These are phyloP conservation scores for Capsicum pubescens DNA, from an alignment of 257 asterid genomes.

Conservation along the genomic window DNA sequence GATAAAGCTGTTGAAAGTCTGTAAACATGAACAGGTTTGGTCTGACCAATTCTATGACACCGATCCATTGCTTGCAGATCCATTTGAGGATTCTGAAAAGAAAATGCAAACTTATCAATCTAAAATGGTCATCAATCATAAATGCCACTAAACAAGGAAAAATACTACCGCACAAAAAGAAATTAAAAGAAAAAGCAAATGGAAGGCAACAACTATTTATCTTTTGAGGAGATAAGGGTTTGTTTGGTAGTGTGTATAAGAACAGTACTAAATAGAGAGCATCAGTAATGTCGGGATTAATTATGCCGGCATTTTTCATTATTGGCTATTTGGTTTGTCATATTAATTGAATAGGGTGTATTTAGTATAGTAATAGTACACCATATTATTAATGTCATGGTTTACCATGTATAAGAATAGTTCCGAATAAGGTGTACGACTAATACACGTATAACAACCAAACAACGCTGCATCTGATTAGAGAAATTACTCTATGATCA, in stretches of 20 bases:
- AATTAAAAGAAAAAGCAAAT: not conserved
- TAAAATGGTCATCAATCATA: conserved; percentile 19
- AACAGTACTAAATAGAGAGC: not conserved
- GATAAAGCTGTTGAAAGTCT: conserved; percentile 94
- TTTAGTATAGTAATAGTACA: not conserved
- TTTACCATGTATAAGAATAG: not conserved
- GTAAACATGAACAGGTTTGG: conserved; percentile 99
- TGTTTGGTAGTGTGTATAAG: not conserved
- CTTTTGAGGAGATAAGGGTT: not conserved
- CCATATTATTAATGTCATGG: not conserved
- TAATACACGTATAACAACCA: not conserved
- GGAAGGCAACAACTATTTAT: not conserved
- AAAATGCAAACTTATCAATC: conserved; percentile 19
- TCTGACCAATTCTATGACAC: conserved; percentile 98
- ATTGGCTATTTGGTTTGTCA: not conserved
- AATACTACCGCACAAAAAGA: not conserved
- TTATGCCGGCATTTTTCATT: not conserved
- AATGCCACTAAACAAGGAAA: conserved; percentile 4
- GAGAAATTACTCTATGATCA: not conserved
- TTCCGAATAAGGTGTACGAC: not conserved
- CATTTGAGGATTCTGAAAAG: conserved; percentile 93
- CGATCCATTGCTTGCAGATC: conserved; percentile 99
- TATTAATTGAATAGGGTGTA: not conserved
- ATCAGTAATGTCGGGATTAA: not conserved
- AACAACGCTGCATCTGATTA: not conserved